Conservation (phyloP, 1,284 basidiomycete species). For the Trametes polyzona region DNA sequence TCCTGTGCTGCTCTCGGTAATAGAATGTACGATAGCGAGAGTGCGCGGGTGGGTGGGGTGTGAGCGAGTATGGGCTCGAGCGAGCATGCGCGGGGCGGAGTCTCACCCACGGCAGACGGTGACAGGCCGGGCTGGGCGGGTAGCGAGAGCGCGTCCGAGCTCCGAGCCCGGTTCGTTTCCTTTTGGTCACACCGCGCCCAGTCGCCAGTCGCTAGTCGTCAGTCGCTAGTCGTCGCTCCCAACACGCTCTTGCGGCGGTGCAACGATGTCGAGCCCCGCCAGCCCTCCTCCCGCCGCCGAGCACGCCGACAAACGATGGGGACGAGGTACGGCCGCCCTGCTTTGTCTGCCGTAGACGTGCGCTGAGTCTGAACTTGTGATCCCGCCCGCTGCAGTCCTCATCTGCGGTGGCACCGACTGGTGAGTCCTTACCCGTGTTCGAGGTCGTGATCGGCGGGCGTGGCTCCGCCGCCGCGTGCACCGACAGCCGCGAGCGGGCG, state of each 20-base stretch:
- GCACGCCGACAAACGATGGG: slow-evolving; percentile 28
- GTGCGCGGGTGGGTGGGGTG: not conserved
- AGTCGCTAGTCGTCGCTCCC: too few species aligned
- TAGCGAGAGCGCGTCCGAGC: slow-evolving; percentile 20
- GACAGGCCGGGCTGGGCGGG: slow-evolving; percentile 22
- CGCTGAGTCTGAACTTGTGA: slow-evolving; percentile 13
- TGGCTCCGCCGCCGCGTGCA: slow-evolving; percentile 20
- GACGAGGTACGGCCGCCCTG: slow-evolving; percentile 28
- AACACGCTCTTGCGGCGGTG: slow-evolving; percentile 21
- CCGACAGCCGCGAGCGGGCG: not conserved
- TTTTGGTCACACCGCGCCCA: slow-evolving; percentile 25
- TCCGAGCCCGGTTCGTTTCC: too few species aligned
- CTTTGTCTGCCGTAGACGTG: not conserved
- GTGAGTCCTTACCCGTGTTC: slow-evolving; percentile 52
- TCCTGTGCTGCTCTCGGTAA: slow-evolving; percentile 7
- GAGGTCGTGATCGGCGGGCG: slow-evolving; percentile 12
- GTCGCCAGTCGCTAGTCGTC: too few species aligned
- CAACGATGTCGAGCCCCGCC: slow-evolving; percentile 22
- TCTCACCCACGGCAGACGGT: slow-evolving; percentile 14
- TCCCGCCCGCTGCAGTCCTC: slow-evolving; percentile 54
- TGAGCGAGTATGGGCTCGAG: slow-evolving; percentile 3
- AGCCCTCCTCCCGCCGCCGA: slow-evolving; percentile 12
- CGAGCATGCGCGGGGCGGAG: not conserved
- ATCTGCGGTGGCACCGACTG: slow-evolving; percentile 88
- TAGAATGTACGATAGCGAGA: slow-evolving; percentile 21